Percentiles rank a stretch among this genome's conserved stretches.
Evolutionary conservation across 352 stramenopile genomes (phyloP).

Genomic region (Phytophthora nicotianae): DNA sequence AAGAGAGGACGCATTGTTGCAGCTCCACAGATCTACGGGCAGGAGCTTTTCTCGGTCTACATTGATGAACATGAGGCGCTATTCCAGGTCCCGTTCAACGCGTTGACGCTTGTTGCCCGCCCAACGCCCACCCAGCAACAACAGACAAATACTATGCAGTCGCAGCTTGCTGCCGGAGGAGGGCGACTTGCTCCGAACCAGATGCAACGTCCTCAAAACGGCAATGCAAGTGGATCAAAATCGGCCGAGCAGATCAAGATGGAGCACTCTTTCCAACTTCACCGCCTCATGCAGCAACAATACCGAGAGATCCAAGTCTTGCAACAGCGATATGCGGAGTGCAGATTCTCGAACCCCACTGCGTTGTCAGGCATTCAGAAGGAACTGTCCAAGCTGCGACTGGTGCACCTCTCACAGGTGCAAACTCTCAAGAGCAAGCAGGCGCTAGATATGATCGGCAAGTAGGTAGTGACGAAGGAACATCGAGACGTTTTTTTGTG

Average conservation of each 20-base stretch:
- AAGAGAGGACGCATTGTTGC: constrained; percentile 81
- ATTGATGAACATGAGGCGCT: constrained; percentile 84
- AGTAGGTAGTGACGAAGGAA: constrained; percentile 34
- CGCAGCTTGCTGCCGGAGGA: constrained; percentile 34
- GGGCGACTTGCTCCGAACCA: constrained; percentile 34
- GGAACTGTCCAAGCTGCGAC: constrained; percentile 82
- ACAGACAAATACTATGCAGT: constrained; percentile 43
- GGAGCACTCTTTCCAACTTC: constrained; percentile 86
- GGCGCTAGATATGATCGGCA: constrained; percentile 72
- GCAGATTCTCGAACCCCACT: constrained; percentile 67
- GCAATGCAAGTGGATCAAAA: constrained; percentile 30
- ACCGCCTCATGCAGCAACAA: constrained; percentile 88
- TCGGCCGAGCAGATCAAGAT: constrained; percentile 76
- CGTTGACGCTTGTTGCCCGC: constrained; percentile 60
- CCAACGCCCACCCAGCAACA: constrained; percentile 48
- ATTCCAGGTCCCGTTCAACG: constrained; percentile 84
- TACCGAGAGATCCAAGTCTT: constrained; percentile 88
- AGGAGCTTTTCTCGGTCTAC: constrained; percentile 84
- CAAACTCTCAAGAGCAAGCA: constrained; percentile 89
- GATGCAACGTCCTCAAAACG: constrained; percentile 27
- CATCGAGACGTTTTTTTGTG: constrained; percentile 7
- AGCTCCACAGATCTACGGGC: constrained; percentile 73
- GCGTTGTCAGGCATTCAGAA: constrained; percentile 85
- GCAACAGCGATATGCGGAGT: constrained; percentile 86
- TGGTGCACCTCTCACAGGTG: constrained; percentile 84